Evolutionary conservation across 2,329 filamentous ascomycete species (phyloP), one percentile per base, ranked within the genome.

Genomic region (Epichloe elymi): DNA sequence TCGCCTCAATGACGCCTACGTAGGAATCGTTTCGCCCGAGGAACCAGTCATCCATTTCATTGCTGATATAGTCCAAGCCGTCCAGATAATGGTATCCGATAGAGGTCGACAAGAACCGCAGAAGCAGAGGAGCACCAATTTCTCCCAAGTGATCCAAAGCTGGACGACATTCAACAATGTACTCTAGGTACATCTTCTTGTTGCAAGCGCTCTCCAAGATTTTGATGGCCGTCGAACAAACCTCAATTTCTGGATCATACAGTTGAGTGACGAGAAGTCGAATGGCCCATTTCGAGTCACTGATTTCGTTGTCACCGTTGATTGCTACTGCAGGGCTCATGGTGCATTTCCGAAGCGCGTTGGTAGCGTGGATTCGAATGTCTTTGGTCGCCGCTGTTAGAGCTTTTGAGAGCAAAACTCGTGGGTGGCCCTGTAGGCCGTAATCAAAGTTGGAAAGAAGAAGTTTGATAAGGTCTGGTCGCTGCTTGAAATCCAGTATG

Each of bases 21-120:
- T 98, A 98, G n/a, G 83, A 85, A 65, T 98, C 91, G 63, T 98
- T 98, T 43, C 93, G 83, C 14, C 93, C 93, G 33, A 98, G 75
- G 63, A 97, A 98, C 93, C 93, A 98, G 68, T 98, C 94, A 59
- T 98, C 93, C 93, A 98, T 98, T 66, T 98, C 94, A 63, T 95
- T 93, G 55, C 90, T 96, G 66, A 98, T 98, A 64, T 98, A 98
- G 70, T 98, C 94, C 42, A 98, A 74, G 0, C 90, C 93, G 63
- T 97, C 89, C 5, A 98, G 76, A 66, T 98, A 98, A 66, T 97
- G 90, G 63, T 98, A 98, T 47, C 93, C 93, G 52, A 96, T 91
- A 2, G 90, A 96, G 0, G 91, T 97, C 0, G 90, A 96, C 50
- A 98, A 68, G 67, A 98, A 98, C 40, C 93, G 85, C 48, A 98